These are phyloP conservation scores for Saccharomycopsis fermentans DNA, from an alignment of 805 yeast species.

Conservation along the genomic window DNA sequence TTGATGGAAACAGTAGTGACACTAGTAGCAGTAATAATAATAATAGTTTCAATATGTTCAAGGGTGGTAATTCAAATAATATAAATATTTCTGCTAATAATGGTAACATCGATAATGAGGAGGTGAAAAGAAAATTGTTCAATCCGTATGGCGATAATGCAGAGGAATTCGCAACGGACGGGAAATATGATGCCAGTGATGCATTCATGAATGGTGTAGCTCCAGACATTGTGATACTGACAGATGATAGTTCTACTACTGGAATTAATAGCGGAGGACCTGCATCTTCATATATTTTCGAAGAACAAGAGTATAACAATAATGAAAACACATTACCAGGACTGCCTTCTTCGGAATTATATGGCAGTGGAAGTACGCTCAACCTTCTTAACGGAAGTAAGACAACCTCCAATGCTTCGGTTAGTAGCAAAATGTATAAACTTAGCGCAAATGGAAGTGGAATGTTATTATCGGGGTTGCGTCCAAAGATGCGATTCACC, in stretches of 20 bases:
- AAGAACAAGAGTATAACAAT: neutral
- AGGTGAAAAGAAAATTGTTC: neutral
- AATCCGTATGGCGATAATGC: neutral
- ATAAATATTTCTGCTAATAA: neutral
- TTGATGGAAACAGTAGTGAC: neutral
- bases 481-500: neutral
- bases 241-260: neutral
- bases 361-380: neutral
- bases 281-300: neutral
- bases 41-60: neutral
- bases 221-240: constrained; percentile 4
- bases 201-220: constrained; percentile 3
- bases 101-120: neutral
- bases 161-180: neutral
- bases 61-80: neutral
- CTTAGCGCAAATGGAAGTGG: neutral
- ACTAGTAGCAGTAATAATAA: constrained; percentile 3
- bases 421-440: neutral
- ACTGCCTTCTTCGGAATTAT: neutral
- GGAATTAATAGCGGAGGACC: neutral
- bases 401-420: neutral
- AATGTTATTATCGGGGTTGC: neutral
- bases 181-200: neutral
- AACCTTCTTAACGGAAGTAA: neutral
- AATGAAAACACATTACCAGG: neutral